phyloP scores from a whole-genome alignment of 306 rosid genomes.

The Fragaria ananassa region DNA sequence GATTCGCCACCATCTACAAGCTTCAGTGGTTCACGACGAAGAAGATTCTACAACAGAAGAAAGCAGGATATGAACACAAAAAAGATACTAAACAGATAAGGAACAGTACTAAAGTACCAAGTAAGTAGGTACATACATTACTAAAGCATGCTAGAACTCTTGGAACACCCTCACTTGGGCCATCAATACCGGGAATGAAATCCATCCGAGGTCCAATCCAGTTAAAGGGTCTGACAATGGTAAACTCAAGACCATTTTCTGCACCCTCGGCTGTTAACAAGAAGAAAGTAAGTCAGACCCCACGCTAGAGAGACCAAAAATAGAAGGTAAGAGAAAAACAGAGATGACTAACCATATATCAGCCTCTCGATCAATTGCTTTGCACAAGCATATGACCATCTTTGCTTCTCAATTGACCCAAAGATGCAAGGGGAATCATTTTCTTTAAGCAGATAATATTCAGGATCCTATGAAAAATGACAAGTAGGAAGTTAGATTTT shows the following conservation, averaged over 20 bases:
- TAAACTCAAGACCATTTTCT: constrained; percentile 80
- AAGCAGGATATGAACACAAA: constrained; percentile 26
- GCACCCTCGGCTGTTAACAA: constrained; percentile 79
- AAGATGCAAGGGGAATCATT: constrained; percentile 85
- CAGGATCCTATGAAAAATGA: constrained; percentile 59
- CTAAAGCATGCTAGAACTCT: constrained; percentile 95
- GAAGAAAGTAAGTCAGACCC: constrained; percentile 10
- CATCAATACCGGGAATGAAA: constrained; percentile 94
- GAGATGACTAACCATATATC: constrained; percentile 56
- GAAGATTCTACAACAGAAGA: constrained; percentile 62
- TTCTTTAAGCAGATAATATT: constrained; percentile 74
- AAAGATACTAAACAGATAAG: constrained; percentile 1
- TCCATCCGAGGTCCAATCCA: constrained; percentile 99
- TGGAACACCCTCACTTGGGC: constrained; percentile 98
- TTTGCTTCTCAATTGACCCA: constrained; percentile 88
- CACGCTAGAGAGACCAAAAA: not conserved
- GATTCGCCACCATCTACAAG: constrained; percentile 95
- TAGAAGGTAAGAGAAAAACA: not conserved
- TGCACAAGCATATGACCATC: constrained; percentile 97
- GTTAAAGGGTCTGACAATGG: constrained; percentile 91
- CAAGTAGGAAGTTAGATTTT: constrained; percentile 13
- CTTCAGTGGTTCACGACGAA: constrained; percentile 88
- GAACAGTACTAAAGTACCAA: not conserved
- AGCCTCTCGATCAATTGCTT: constrained; percentile 95
- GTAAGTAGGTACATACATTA: constrained; percentile 44